phyloP scores from a whole-genome alignment of 257 asterid species.

The Nicotiana obtusifolia region DNA sequence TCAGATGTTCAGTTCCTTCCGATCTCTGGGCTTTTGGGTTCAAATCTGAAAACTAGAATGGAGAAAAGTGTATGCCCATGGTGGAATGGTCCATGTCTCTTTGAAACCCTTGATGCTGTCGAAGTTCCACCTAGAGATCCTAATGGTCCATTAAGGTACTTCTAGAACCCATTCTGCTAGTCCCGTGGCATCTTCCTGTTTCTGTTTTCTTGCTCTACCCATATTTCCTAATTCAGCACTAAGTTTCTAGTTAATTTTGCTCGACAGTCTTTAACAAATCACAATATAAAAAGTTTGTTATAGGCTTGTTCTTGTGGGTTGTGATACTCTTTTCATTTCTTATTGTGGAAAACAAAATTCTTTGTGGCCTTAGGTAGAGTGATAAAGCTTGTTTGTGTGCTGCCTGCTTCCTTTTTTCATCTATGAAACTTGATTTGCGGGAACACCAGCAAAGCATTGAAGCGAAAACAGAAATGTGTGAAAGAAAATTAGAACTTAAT shows the following conservation, averaged over 20 bases:
- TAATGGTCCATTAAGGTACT: slow-evolving; percentile 82
- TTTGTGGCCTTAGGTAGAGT: background rate
- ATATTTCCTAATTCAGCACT: background rate
- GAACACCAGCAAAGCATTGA: background rate
- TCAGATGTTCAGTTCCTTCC: slow-evolving; percentile 75
- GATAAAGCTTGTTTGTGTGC: background rate
- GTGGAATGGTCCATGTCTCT: slow-evolving; percentile 90
- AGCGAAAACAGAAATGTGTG: background rate
- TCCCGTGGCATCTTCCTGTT: background rate
- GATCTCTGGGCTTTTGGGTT: slow-evolving; percentile 80
- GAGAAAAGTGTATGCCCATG: slow-evolving; percentile 69
- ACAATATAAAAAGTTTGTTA: background rate
- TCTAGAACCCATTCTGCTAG: background rate
- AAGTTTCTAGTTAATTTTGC: background rate
- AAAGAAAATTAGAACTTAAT: background rate
- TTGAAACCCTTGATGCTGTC: slow-evolving; percentile 85
- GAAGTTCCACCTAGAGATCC: slow-evolving; percentile 89
- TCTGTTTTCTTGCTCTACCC: background rate
- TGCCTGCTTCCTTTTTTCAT: background rate
- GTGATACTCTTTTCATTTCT: background rate
- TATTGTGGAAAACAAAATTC: background rate
- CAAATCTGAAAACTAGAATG: slow-evolving; percentile 65
- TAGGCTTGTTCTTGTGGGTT: background rate
- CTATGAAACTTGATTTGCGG: background rate
- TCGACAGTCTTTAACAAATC: background rate